Evolutionary conservation across 2,329 filamentous ascomycete species (phyloP).

Genomic region (Xylariaceae sp.): DNA sequence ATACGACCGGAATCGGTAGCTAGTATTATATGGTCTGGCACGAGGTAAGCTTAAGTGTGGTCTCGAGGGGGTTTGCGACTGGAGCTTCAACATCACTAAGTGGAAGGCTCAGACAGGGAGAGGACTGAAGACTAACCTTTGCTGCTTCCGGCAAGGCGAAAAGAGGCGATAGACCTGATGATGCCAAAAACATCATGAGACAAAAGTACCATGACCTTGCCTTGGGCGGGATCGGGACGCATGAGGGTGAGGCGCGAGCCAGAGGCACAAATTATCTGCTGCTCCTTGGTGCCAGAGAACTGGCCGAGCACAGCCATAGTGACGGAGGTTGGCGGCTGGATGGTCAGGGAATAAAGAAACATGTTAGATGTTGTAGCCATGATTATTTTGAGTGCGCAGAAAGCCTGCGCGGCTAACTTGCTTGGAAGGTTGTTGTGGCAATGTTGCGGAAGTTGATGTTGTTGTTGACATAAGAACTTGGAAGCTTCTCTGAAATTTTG

Average conservation of each 20-base stretch:
- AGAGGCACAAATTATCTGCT: slow-evolving; percentile 92
- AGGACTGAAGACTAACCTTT: slow-evolving; percentile 72
- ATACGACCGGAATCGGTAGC: slow-evolving; percentile 95
- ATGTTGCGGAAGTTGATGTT: no score
- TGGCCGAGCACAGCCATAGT: slow-evolving; percentile 90
- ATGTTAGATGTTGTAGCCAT: slow-evolving; percentile 99
- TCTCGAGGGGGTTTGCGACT: slow-evolving; percentile 41
- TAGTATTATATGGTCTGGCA: slow-evolving; percentile 87
- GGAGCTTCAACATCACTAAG: slow-evolving; percentile 69
- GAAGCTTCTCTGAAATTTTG: no score
- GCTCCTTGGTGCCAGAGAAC: slow-evolving; percentile 93
- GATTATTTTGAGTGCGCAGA: slow-evolving; percentile 33
- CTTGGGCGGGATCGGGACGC: slow-evolving; percentile 78
- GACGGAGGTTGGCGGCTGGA: slow-evolving; percentile 86
- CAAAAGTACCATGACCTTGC: slow-evolving; percentile 79
- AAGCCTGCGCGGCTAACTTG: slow-evolving; percentile 32
- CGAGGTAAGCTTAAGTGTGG: slow-evolving; percentile 22
- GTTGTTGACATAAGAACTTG: no score
- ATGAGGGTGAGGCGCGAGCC: slow-evolving; percentile 86
- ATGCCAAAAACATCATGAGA: slow-evolving; percentile 97
- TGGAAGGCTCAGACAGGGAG: slow-evolving; percentile 47
- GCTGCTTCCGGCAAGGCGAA: slow-evolving; percentile 85
- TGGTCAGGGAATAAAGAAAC: slow-evolving; percentile 97
- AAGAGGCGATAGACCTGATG: slow-evolving; percentile 81
- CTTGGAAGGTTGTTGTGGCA: no score